A percentile compares a stretch with the other conserved stretches of the same genome.
Conservation (phyloP, 1,139 yeast genomes). For the Candida sp. region DNA sequence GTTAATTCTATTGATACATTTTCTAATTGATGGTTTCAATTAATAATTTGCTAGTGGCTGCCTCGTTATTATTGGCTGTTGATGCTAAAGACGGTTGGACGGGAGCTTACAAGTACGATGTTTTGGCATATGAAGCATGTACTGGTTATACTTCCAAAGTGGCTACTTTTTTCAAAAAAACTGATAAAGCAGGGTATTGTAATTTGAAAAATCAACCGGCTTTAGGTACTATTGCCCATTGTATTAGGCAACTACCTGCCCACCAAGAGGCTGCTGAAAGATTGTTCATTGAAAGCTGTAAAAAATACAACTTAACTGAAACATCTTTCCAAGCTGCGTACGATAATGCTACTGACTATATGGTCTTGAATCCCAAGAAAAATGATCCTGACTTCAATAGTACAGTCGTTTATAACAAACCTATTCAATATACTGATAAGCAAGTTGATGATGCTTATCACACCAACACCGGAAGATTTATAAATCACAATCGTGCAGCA, state of each 20-base stretch:
- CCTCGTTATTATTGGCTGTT: conserved; percentile 1
- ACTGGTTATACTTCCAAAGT: conserved; percentile 18
- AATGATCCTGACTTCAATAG: conserved; percentile 24
- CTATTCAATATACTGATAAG: conserved; percentile 20
- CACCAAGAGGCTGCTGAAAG: conserved; percentile 15
- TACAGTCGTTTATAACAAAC: conserved; percentile 25
- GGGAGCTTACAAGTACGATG: conserved; percentile 13
- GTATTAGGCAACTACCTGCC: conserved; percentile 24
- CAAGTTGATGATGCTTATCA: conserved; percentile 27
- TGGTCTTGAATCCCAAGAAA: conserved; percentile 20
- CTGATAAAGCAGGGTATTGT: conserved; percentile 27
- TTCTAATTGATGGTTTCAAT: not conserved
- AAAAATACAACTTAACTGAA: conserved; percentile 22
- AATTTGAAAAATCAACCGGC: conserved; percentile 32
- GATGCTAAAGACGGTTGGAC: conserved; percentile 7
- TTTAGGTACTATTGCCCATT: conserved; percentile 36
- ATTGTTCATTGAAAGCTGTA: conserved; percentile 24
- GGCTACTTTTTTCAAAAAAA: conserved; percentile 23
- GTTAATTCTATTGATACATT: too few species aligned
- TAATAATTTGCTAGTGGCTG: not conserved
- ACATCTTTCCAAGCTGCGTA: conserved; percentile 27
- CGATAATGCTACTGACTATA: conserved; percentile 32
- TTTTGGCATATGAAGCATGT: conserved; percentile 25
- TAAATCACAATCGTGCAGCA: conserved; percentile 41
- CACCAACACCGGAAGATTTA: conserved; percentile 37